A percentile compares a stretch with the other conserved stretches of the same genome.
These are phyloP conservation scores for Xylaria scruposa DNA, from an alignment of 495 filamentous ascomycete species.

Conservation along the genomic window DNA sequence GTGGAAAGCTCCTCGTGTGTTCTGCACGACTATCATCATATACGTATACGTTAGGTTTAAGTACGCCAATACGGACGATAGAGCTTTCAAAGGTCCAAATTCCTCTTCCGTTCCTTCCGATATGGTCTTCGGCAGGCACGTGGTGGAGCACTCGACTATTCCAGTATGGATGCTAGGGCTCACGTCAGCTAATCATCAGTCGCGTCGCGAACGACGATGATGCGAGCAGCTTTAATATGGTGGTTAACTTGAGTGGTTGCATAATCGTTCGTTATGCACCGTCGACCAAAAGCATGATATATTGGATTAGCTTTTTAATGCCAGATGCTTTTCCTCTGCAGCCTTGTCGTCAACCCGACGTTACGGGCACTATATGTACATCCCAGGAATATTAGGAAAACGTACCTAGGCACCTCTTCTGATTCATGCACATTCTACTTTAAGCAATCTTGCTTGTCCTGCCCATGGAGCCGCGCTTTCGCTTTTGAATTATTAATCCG, in stretches of 20 bases:
- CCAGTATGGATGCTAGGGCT: neutral
- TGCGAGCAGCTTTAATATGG: conserved; percentile 7
- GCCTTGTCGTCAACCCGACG: neutral
- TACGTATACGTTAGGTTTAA: too few relatives aligned
- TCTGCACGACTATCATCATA: too few relatives aligned
- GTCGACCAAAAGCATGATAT: neutral
- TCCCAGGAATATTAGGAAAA: neutral
- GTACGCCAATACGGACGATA: neutral
- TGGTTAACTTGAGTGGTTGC: neutral
- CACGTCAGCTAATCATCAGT: neutral
- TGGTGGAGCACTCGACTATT: neutral
- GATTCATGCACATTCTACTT: neutral
- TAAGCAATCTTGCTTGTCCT: neutral
- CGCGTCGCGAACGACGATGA: too few relatives aligned
- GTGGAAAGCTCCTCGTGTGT: too few relatives aligned
- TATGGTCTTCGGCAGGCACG: neutral
- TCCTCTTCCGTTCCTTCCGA: neutral
- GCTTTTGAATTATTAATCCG: neutral
- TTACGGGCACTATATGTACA: neutral
- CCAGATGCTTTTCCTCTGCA: neutral
- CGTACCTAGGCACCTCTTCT: neutral
- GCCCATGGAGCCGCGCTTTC: neutral
- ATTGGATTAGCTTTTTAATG: neutral
- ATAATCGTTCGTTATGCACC: neutral
- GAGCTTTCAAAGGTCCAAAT: neutral